Evolutionary conservation across 2,329 filamentous ascomycete genomes (phyloP).

Genomic region (Biscogniauxia marginata): DNA sequence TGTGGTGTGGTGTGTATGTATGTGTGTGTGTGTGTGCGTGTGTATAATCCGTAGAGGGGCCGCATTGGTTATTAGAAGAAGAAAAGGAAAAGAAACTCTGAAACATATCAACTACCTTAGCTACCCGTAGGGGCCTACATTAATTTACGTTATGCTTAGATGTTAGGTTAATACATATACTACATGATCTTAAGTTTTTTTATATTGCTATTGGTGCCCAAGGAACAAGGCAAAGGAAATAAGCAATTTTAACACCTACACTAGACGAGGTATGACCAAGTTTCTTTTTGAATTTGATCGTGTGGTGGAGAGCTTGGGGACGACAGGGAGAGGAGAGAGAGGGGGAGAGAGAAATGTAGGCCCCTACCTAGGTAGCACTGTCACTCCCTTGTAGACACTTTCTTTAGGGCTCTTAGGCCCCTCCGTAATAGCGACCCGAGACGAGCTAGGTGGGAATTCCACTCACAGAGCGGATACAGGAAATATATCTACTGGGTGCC

Average conservation of each 20-base stretch:
- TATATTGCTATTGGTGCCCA: neutral
- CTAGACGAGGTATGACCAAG: neutral
- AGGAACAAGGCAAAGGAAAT: neutral
- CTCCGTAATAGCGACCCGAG: neutral
- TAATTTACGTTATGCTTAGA: no score
- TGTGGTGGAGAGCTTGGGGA: neutral
- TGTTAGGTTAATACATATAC: no score
- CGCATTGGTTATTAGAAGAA: no score
- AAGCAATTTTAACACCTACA: neutral
- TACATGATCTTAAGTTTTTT: neutral
- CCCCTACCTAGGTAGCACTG: no score
- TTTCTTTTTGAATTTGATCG: neutral
- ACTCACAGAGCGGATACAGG: neutral
- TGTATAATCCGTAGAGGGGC: no score
- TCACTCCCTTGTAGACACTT: neutral
- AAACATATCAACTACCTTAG: constrained; percentile 7
- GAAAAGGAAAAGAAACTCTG: no score
- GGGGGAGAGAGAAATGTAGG: neutral
- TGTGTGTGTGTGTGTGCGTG: no score
- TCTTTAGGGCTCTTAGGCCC: neutral
- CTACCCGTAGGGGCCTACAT: constrained; percentile 1
- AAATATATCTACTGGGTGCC: neutral
- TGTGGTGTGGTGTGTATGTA: no score
- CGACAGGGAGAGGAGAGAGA: neutral
- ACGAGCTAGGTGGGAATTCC: neutral